phyloP scores from a whole-genome alignment of 2,329 filamentous ascomycete genomes.

The Bipolaris victoriae region DNA sequence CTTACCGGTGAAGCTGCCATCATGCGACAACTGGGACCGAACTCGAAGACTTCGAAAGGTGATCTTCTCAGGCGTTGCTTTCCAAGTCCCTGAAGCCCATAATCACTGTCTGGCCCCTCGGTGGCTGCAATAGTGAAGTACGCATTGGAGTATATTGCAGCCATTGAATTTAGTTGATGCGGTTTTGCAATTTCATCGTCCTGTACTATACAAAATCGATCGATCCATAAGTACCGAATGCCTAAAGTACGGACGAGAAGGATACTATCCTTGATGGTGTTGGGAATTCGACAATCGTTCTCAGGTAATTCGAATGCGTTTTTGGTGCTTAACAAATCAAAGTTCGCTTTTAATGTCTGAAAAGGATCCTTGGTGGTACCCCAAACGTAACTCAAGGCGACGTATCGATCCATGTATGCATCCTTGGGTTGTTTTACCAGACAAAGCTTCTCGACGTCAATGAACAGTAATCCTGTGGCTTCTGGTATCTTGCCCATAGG shows the following conservation, averaged over 20 bases:
- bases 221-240: not conserved
- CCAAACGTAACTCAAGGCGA: not conserved
- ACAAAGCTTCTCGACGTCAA: not conserved
- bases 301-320: not conserved
- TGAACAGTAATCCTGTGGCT: not conserved
- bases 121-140: not conserved
- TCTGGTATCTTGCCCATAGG: not conserved
- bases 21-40: not conserved
- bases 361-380: not conserved
- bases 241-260: not conserved
- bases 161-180: not conserved
- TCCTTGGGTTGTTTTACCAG: not conserved
- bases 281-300: not conserved
- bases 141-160: not conserved
- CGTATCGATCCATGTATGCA: not conserved
- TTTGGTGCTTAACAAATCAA: not conserved
- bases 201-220: slow-evolving; percentile 1
- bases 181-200: not conserved
- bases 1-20: not conserved
- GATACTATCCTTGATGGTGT: not conserved
- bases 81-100: not conserved
- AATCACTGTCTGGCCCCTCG: not conserved
- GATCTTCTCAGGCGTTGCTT: not conserved
- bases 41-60: not conserved
- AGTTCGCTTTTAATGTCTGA: not conserved